These are phyloP conservation scores for Meredithiella fracta DNA, from an alignment of 2,329 filamentous ascomycete genomes.

Conservation along the genomic window DNA sequence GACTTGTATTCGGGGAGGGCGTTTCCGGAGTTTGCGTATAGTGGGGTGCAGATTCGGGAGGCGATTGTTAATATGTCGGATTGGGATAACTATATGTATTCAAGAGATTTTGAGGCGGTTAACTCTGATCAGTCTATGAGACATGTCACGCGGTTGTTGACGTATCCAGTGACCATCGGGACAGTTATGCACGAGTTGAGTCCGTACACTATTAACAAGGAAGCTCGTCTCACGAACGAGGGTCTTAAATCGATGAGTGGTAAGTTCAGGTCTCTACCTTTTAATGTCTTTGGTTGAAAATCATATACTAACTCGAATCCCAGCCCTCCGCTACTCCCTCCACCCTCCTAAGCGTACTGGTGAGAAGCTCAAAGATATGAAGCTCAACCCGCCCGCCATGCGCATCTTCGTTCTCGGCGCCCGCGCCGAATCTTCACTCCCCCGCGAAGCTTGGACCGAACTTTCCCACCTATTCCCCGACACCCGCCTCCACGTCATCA, in stretches of 20 bases:
- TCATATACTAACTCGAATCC: conserved; percentile 7
- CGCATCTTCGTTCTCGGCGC: conserved; percentile 87
- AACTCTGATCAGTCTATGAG: conserved; percentile 81
- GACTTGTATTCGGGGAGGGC: conserved; percentile 78
- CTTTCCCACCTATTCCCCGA: conserved; percentile 89
- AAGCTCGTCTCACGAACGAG: conserved; percentile 64
- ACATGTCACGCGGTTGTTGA: conserved; percentile 82
- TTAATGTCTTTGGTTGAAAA: background rate
- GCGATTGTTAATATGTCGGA: conserved; percentile 93
- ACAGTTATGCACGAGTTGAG: conserved; percentile 89
- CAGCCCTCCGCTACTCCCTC: conserved; percentile 80
- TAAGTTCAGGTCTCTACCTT: too few species aligned
- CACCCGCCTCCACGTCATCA: conserved; percentile 75
- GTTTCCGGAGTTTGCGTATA: conserved; percentile 89
- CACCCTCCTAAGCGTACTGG: conserved; percentile 69
- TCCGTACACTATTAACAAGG: conserved; percentile 67
- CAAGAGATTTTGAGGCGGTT: conserved; percentile 76
- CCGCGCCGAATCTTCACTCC: conserved; percentile 90
- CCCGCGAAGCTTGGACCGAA: conserved; percentile 86
- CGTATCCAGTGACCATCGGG: conserved; percentile 81
- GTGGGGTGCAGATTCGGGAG: conserved; percentile 77
- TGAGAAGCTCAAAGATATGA: conserved; percentile 57
- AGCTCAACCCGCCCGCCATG: conserved; percentile 71
- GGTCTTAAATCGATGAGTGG: conserved; percentile 87
- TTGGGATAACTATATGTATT: conserved; percentile 95